phyloP scores from a whole-genome alignment of 78 protist species.

The Monocercomonoides exilis region DNA sequence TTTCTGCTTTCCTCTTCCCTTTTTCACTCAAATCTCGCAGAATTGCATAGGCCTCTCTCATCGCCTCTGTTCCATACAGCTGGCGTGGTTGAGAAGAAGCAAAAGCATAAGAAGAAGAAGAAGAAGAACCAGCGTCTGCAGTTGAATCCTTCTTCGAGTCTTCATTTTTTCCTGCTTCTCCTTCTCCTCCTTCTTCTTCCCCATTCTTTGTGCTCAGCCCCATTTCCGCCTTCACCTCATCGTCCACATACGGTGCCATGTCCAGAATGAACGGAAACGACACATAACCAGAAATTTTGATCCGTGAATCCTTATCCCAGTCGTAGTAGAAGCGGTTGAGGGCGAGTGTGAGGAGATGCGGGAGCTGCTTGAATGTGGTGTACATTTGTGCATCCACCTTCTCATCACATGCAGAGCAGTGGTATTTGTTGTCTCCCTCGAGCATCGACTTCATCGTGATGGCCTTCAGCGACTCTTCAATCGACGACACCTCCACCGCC shows the following conservation, averaged over 20 bases:
- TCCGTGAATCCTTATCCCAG: background rate
- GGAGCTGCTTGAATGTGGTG: background rate
- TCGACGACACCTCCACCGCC: background rate
- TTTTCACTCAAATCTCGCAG: too few species aligned
- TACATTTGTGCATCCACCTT: background rate
- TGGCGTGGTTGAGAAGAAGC: too few species aligned
- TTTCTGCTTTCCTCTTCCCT: too few species aligned
- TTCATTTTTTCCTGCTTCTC: too few species aligned
- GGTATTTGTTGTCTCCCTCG: background rate
- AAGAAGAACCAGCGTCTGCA: too few species aligned
- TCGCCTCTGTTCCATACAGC: too few species aligned
- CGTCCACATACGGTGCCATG: background rate
- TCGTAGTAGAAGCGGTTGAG: background rate
- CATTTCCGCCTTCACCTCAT: too few species aligned
- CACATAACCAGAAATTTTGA: background rate
- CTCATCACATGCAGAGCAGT: background rate
- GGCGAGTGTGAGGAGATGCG: background rate
- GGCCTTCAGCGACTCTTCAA: background rate
- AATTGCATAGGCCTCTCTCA: too few species aligned
- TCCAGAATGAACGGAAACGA: background rate
- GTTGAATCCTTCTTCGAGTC: too few species aligned
- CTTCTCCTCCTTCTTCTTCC: too few species aligned
- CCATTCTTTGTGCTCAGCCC: too few species aligned
- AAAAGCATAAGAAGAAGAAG: too few species aligned
- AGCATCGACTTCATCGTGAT: background rate